phyloP scores from a whole-genome alignment of 2,329 filamentous ascomycete species.

The Xylaria sp. region DNA sequence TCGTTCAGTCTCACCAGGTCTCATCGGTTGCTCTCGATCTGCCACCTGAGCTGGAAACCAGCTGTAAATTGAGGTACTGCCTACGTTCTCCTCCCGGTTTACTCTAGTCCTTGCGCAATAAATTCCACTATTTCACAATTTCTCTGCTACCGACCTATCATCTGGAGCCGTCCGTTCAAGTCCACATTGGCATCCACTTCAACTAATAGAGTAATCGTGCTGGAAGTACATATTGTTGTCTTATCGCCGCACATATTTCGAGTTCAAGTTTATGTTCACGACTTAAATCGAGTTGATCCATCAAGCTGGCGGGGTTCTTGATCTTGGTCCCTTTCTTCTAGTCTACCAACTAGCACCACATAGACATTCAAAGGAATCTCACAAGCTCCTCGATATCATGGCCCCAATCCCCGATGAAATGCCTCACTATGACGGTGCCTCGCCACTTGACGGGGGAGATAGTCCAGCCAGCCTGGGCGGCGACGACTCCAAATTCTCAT shows the following conservation, averaged over 20 bases:
- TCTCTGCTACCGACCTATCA: not conserved
- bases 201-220: not conserved
- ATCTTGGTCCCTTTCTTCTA: not conserved
- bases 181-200: not conserved
- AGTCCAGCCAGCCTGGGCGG: constrained; percentile 39
- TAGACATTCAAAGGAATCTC: not conserved
- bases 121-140: constrained; percentile 1
- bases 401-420: constrained; percentile 35
- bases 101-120: not conserved
- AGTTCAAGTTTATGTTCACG: not conserved
- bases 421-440: constrained; percentile 42
- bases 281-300: not conserved
- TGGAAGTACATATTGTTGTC: not conserved
- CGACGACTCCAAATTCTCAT: constrained; percentile 26
- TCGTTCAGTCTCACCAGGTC: not conserved
- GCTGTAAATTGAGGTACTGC: constrained; percentile 20
- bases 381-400: constrained; percentile 3
- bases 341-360: not conserved
- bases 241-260: no score
- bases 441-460: constrained; percentile 43
- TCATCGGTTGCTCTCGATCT: constrained; percentile 1
- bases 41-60: not conserved
- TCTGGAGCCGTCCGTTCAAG: not conserved
- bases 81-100: not conserved
- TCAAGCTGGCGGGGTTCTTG: not conserved